A percentile compares a stretch with the other conserved stretches of the same genome.
These are phyloP conservation scores for Fraxinus velutina DNA, from an alignment of 305 asterid species.

Conservation along the genomic window DNA sequence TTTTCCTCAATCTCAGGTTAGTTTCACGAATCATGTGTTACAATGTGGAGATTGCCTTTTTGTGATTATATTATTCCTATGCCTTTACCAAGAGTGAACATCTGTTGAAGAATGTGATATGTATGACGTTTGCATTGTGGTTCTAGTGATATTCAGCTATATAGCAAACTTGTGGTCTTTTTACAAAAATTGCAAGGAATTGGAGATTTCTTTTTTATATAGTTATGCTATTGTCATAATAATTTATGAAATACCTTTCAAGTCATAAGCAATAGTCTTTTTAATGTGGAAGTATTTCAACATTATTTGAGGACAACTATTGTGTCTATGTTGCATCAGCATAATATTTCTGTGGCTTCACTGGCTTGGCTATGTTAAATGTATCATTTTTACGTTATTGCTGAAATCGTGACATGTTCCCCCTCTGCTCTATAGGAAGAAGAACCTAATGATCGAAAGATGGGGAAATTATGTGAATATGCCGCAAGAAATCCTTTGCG, in stretches of 20 bases:
- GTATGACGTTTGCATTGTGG: neutral
- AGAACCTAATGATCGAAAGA: slow-evolving; percentile 91
- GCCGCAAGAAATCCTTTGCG: slow-evolving; percentile 92
- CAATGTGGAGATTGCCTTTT: neutral
- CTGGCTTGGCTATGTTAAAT: slow-evolving; percentile 13
- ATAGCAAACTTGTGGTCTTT: slow-evolving; percentile 4
- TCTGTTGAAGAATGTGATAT: neutral
- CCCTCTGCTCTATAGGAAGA: slow-evolving; percentile 58
- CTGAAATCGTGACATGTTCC: slow-evolving; percentile 16
- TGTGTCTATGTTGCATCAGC: neutral
- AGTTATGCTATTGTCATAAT: neutral
- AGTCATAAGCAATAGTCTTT: neutral
- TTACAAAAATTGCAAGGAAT: neutral
- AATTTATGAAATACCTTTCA: neutral
- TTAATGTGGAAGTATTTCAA: neutral
- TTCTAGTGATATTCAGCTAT: neutral
- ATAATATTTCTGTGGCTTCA: slow-evolving; percentile 1
- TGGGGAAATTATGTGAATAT: slow-evolving; percentile 90
- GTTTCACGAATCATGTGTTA: slow-evolving; percentile 27
- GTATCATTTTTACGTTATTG: neutral
- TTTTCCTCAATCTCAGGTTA: slow-evolving; percentile 82
- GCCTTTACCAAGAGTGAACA: neutral
- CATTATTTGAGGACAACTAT: neutral
- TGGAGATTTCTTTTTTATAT: neutral
- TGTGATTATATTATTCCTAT: neutral